Conservation (phyloP, 2,329 filamentous ascomycete genomes). For the Trichoderma guizhouense region DNA sequence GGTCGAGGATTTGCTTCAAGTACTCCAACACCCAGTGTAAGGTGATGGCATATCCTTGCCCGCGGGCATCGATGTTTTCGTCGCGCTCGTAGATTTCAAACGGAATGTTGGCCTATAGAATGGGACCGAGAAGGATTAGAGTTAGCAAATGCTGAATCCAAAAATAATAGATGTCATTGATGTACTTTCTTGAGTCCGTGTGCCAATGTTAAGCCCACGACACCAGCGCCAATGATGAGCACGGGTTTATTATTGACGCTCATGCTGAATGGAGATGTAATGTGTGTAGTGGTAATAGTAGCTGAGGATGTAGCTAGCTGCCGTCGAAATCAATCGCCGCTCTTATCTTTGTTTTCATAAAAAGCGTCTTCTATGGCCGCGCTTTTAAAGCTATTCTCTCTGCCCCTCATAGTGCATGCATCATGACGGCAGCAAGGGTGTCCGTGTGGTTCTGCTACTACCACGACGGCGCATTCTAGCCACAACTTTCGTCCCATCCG, state of each 20-base stretch:
- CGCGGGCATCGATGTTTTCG: slow-evolving; percentile 28
- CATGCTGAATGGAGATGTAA: background rate
- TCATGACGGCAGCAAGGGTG: background rate
- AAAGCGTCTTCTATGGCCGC: background rate
- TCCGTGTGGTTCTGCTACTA: background rate
- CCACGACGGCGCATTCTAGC: background rate
- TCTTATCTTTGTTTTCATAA: background rate
- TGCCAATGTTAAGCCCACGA: slow-evolving; percentile 37
- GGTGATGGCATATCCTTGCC: slow-evolving; percentile 57
- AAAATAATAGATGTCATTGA: background rate
- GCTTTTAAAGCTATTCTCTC: background rate
- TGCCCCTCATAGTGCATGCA: background rate
- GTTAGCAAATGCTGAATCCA: background rate
- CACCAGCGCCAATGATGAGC: slow-evolving; percentile 37
- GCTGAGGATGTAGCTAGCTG: background rate
- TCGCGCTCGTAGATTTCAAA: slow-evolving; percentile 34
- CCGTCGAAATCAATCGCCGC: background rate
- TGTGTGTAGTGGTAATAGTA: background rate
- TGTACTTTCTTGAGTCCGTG: slow-evolving; percentile 35
- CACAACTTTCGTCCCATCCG: background rate
- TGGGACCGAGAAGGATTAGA: background rate
- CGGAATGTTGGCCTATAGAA: slow-evolving; percentile 27
- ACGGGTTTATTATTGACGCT: slow-evolving; percentile 26
- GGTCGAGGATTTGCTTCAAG: slow-evolving; percentile 27
- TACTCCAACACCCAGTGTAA: slow-evolving; percentile 53